Evolutionary conservation across 2,329 filamentous ascomycete species (phyloP), one percentile per base, ranked within the genome.

Genomic region (Arthrobotrys pseudoclavata): DNA sequence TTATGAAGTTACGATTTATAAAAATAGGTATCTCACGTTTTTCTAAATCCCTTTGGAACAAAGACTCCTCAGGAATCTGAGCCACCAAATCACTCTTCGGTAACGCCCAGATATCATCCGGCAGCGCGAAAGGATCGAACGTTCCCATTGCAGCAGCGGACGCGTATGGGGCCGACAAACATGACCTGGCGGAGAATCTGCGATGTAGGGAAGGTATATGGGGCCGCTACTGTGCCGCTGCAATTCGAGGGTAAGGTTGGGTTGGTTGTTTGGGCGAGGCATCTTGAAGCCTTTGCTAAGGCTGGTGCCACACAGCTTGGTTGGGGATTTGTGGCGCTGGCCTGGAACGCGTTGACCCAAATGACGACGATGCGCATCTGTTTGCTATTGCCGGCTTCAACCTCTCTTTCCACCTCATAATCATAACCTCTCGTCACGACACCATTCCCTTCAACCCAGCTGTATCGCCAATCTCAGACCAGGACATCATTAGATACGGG

Each of bases 401-500:
- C 60, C 42, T 47, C 40, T 31, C 40, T 47, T 24, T 47, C 42
- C 60, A 34, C 42, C 40, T 31, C 37, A 15, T n/a, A 15, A 40
- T 31, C 42, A 48, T 37, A 48, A 26, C 1, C 18, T 18, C 31
- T 47, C 48, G 47, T 42, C 55, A 60, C 55, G 55, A 40, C 34
- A 18, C 22, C 31, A 6, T 12, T 57, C 31, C 24, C 10, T 15
- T 31, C 26, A 12, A 31, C 20, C 4, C 22, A 47, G 29, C 31
- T 34, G 40, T 15, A 55, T 52, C 42, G n/a, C 42, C 40, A 3
- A 37, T 29, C 3, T 55, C 62, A 79, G 47, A 34, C 85, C 85
- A 83, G 84, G 83, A 84, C 87, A 82, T 80, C 86, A 82, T 82
- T 89, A 85, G 86, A 90, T 83, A 85, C 86, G 84, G 63, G 87